Base-by-base conservation (phyloP, 257 asterid species). In the Phtheirospermum japonicum region DNA sequence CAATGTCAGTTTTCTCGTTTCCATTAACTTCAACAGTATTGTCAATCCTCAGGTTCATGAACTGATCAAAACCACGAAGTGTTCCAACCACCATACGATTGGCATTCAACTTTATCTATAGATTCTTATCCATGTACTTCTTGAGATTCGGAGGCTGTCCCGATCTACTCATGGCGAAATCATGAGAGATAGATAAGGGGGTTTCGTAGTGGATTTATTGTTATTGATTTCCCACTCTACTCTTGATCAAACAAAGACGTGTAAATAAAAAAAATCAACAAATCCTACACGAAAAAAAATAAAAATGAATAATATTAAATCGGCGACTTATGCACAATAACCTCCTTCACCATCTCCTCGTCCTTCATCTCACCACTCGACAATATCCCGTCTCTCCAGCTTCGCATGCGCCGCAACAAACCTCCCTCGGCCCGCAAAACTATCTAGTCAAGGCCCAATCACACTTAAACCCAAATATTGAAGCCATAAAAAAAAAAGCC, bases 51-150 rank as follows among this genome's bases (percentile, higher is more conserved):
- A 89, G 61, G 77, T 89, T 86, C 97, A 86, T 89, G 68, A 86
- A 89, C 80, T 86, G 95, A 70, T 89, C 97, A 32, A 89, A 89
- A 9, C 97, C 97, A 31, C 97, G 97, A 37, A 89, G 95, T 26
- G 95, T 84, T 13, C 97, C 95, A 55, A 81, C 65, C 50, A 89
- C 95, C 82, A 79, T 75, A 18, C 96, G 92, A 45, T 91, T 91
- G 45, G 96, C 95, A 66, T 88, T 88, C 14, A 80, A 73, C 83
- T 86, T 89, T 67, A 89, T n/a, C n/a, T n/a, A n/a, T n/a, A n/a
- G n/a, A n/a, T n/a, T n/a, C n/a, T n/a, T n/a, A n/a, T n/a, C n/a
- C n/a, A n/a, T n/a, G n/a, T n/a, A n/a, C n/a, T n/a, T n/a, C n/a
- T n/a, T n/a, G n/a, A n/a, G n/a, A n/a, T n/a, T n/a, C n/a, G n/a